Conservation (phyloP, 352 stramenopile species). For the Pythium sp. region DNA sequence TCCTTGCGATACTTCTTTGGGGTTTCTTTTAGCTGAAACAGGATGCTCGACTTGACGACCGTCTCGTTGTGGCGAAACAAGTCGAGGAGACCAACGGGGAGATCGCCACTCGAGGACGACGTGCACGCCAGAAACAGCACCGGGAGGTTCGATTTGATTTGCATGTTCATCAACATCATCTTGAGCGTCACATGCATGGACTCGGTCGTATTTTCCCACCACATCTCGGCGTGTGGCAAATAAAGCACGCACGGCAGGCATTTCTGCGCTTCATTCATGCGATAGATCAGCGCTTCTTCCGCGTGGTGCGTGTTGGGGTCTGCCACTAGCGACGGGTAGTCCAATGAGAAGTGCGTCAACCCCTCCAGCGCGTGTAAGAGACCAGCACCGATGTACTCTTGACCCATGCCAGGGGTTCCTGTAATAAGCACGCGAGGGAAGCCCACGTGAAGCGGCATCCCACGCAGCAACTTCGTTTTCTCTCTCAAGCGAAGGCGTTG, state of each 20-base stretch:
- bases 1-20: constrained; percentile 26
- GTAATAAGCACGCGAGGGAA: constrained; percentile 73
- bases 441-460: constrained; percentile 48
- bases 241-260: constrained; percentile 79
- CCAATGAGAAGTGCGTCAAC: constrained; percentile 73
- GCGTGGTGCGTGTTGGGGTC: constrained; percentile 60
- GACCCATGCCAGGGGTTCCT: constrained; percentile 59
- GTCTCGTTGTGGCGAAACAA: constrained; percentile 56
- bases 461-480: constrained; percentile 27
- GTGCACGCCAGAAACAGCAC: constrained; percentile 80
- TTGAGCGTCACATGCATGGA: constrained; percentile 74
- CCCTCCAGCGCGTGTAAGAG: constrained; percentile 76
- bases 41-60: constrained; percentile 38
- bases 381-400: constrained; percentile 61
- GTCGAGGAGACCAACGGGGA: constrained; percentile 51
- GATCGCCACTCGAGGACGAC: constrained; percentile 28
- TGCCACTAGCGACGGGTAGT: constrained; percentile 74
- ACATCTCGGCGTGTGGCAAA: constrained; percentile 72
- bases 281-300: constrained; percentile 76
- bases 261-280: constrained; percentile 71
- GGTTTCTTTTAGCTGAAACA: constrained; percentile 38
- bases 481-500: constrained; percentile 22
- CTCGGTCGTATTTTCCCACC: constrained; percentile 69
- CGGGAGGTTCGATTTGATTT: constrained; percentile 61
- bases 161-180: constrained; percentile 80